A percentile compares a stretch with the other conserved stretches of the same genome.
phyloP scores from a whole-genome alignment of 2,329 filamentous ascomycete genomes.

The Calycina herbarum region DNA sequence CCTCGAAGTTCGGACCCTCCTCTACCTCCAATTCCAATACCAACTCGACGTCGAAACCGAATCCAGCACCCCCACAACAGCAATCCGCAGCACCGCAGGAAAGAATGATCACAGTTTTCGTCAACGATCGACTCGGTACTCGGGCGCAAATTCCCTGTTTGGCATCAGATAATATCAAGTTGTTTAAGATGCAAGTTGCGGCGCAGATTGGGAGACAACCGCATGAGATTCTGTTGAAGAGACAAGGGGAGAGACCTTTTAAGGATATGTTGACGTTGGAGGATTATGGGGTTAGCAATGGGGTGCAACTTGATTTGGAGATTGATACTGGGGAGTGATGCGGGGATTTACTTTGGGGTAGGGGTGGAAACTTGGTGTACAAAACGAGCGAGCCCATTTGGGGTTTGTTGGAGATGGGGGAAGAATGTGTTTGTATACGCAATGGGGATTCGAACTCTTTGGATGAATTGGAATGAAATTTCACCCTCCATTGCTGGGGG shows the following conservation, averaged over 20 bases:
- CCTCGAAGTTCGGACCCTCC: constrained; percentile 35
- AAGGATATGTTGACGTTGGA: constrained; percentile 86
- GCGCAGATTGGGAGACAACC: constrained; percentile 85
- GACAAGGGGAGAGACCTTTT: constrained; percentile 90
- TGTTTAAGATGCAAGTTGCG: constrained; percentile 91
- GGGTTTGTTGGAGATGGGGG: too few relatives aligned
- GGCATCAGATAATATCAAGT: constrained; percentile 76
- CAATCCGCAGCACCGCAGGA: constrained; percentile 45
- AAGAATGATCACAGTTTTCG: constrained; percentile 89
- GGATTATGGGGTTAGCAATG: constrained; percentile 93
- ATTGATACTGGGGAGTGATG: constrained; percentile 39
- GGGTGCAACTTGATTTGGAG: constrained; percentile 54
- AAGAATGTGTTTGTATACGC: too few relatives aligned
- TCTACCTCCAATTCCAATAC: neutral
- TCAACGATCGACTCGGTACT: constrained; percentile 96
- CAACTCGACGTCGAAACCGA: constrained; percentile 1
- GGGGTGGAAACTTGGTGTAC: neutral
- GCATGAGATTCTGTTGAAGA: constrained; percentile 87
- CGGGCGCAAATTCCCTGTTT: constrained; percentile 91
- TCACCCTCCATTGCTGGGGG: too few relatives aligned
- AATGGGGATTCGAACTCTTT: too few relatives aligned
- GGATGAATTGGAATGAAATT: too few relatives aligned
- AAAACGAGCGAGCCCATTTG: neutral
- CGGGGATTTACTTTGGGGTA: neutral
- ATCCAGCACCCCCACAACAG: constrained; percentile 24